Base-by-base conservation (phyloP, 2,329 filamentous ascomycete species). In the Talaromyces sp. region DNA sequence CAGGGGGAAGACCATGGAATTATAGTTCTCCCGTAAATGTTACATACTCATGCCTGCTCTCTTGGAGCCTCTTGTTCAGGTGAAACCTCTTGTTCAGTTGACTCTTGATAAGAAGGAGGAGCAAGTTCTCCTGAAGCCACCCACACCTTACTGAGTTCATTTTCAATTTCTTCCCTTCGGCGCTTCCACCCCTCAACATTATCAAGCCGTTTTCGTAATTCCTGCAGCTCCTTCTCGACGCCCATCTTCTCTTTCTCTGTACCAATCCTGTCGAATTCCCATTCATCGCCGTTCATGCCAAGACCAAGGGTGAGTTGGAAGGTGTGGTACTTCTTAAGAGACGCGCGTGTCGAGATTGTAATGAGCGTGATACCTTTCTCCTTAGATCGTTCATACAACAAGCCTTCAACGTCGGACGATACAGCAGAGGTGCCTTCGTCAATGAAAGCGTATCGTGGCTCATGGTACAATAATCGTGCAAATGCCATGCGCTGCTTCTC, bases 401-500 rank as follows among this genome's bases (percentile, higher is more conserved):
- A 71, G 0, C 94, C 94, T 70, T 99, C 94, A 2, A 99, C 94
- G 67, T 99, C 94, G 43, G 87, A 91, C 4, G 89, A 94, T 1
- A 97, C 94, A 1, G 94, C 94, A 60, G 89, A 95, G 0, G 94
- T 99, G 7, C 91, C 93, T 74, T 99, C 94, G 62, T 99, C 94
- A 58, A 99, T 85, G 67, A 99, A 91, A 2, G 91, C 94, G 70
- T 96, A 99, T 60, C 88, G 82, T 15, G 94, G 94, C 76, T 97
- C 93, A 69, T 99, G 94, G 69, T 99, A 99, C 40, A 97, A 78
- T 52, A 99, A 73, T 45, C 94, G 81, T 3, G 95, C 93, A 66
- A 99, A 91, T 0, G 85, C 91, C 83, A 99, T 90, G 21, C 94
- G 82, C 77, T 99, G 94, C 78, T 99, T 99, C 80, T 99, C 94